phyloP scores from a whole-genome alignment of 2,329 filamentous ascomycete genomes.

The Fusarium pseudoanthophilum region DNA sequence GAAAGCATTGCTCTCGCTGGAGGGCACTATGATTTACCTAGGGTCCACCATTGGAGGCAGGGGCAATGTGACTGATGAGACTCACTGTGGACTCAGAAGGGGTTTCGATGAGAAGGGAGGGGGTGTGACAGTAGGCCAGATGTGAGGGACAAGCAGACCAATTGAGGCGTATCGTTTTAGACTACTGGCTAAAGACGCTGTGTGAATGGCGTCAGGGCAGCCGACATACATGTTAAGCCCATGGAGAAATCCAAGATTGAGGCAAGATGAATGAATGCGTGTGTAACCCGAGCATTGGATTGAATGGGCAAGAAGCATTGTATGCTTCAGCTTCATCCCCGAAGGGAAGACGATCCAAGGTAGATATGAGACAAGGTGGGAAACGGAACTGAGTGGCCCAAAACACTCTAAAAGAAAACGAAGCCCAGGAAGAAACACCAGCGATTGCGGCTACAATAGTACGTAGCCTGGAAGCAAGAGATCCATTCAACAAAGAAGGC shows the following conservation, averaged over 20 bases:
- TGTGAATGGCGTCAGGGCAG: constrained; percentile 39
- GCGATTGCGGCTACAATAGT: constrained; percentile 2
- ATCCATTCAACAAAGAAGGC: constrained; percentile 22
- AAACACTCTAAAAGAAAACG: constrained; percentile 23
- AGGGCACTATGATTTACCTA: constrained; percentile 33
- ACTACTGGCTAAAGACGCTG: constrained; percentile 34
- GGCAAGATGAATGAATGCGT: constrained; percentile 5
- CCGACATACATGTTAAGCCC: constrained; percentile 5
- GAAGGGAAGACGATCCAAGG: constrained; percentile 3
- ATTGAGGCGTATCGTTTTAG: constrained; percentile 43
- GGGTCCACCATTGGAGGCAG: constrained; percentile 39
- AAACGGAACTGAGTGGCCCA: constrained; percentile 39
- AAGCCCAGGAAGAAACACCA: constrained; percentile 17
- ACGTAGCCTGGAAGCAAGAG: constrained; percentile 16
- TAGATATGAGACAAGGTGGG: constrained; percentile 29
- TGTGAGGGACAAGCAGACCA: constrained; percentile 34
- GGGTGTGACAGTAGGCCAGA: constrained; percentile 16
- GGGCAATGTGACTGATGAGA: constrained; percentile 40
- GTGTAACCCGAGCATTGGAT: constrained; percentile 17
- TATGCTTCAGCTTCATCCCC: constrained; percentile 10
- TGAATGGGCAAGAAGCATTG: constrained; percentile 2
- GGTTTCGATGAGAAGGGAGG: constrained; percentile 28
- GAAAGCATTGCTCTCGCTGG: constrained; percentile 33
- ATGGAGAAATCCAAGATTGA: constrained; percentile 12
- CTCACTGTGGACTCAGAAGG: constrained; percentile 33